Percentiles rank a stretch among this genome's conserved stretches.
phyloP scores from a whole-genome alignment of 805 yeast species.

The Pichia occidentalis region DNA sequence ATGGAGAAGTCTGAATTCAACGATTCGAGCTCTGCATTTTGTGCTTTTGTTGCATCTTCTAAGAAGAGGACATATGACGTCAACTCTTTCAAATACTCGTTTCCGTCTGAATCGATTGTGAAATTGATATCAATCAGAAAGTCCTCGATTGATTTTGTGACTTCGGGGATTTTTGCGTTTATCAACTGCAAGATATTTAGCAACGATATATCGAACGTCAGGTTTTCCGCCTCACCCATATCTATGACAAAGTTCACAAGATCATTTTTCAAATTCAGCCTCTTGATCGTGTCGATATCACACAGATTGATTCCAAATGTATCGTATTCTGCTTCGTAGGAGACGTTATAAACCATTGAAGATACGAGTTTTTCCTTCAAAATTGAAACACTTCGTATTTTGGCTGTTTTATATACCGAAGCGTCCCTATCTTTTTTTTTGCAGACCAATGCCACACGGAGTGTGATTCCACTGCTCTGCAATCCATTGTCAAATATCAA shows the following conservation, averaged over 20 bases:
- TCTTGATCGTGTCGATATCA: conserved; percentile 5
- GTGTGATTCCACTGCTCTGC: background rate
- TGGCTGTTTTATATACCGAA: background rate
- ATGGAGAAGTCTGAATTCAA: too few relatives aligned
- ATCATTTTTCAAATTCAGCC: conserved; percentile 6
- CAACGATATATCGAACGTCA: too few relatives aligned
- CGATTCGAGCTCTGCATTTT: too few relatives aligned
- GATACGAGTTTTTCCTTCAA: background rate
- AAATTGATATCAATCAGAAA: background rate
- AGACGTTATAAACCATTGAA: conserved; percentile 2
- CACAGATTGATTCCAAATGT: background rate
- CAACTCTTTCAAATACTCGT: too few relatives aligned
- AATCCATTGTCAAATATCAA: background rate
- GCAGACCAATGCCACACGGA: background rate
- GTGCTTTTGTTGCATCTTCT: too few relatives aligned
- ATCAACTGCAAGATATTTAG: conserved; percentile 1
- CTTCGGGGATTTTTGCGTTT: background rate
- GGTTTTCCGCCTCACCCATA: too few relatives aligned
- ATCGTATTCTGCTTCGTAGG: background rate
- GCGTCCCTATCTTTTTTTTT: too few relatives aligned
- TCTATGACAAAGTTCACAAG: background rate
- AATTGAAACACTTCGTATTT: background rate
- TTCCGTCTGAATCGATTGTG: background rate
- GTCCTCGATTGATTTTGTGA: conserved; percentile 1
- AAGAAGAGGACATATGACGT: too few relatives aligned